phyloP scores from a whole-genome alignment of 495 filamentous ascomycete species.

The Hapsidospora chrysogenum region DNA sequence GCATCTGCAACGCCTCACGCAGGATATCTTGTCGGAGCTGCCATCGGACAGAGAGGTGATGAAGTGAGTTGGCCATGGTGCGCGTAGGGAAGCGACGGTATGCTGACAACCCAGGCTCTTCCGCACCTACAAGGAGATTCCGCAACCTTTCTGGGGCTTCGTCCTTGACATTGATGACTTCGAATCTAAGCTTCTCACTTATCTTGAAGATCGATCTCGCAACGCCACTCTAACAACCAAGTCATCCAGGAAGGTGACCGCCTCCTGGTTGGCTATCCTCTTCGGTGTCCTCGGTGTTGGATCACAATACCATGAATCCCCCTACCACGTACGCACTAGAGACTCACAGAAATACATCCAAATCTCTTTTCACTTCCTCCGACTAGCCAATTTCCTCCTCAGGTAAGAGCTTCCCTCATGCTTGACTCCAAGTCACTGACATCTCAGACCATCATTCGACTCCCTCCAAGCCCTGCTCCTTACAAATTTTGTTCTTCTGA shows the following conservation, averaged over 20 bases:
- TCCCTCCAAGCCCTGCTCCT: slow-evolving; percentile 39
- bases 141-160: slow-evolving; percentile 65
- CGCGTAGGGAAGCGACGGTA: no score
- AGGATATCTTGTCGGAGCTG: slow-evolving; percentile 52
- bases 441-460: slow-evolving; percentile 31
- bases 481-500: slow-evolving; percentile 35
- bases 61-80: slow-evolving; percentile 34
- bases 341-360: slow-evolving; percentile 38
- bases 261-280: slow-evolving; percentile 52
- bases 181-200: slow-evolving; percentile 45
- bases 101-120: slow-evolving; percentile 57
- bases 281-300: slow-evolving; percentile 70
- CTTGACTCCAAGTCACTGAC: slow-evolving; percentile 3
- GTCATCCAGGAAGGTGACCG: slow-evolving; percentile 38
- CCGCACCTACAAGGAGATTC: slow-evolving; percentile 56
- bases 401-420: slow-evolving; percentile 11
- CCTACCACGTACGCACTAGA: slow-evolving; percentile 33
- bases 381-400: slow-evolving; percentile 34
- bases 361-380: slow-evolving; percentile 37
- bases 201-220: slow-evolving; percentile 48
- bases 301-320: slow-evolving; percentile 61
- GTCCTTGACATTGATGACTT: slow-evolving; percentile 52
- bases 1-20: slow-evolving; percentile 51
- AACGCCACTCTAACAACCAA: slow-evolving; percentile 30
- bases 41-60: slow-evolving; percentile 42